Evolutionary conservation across 2,329 filamentous ascomycete species (phyloP), one percentile per base, ranked within the genome.

Genomic region (Myotisia sp.): DNA sequence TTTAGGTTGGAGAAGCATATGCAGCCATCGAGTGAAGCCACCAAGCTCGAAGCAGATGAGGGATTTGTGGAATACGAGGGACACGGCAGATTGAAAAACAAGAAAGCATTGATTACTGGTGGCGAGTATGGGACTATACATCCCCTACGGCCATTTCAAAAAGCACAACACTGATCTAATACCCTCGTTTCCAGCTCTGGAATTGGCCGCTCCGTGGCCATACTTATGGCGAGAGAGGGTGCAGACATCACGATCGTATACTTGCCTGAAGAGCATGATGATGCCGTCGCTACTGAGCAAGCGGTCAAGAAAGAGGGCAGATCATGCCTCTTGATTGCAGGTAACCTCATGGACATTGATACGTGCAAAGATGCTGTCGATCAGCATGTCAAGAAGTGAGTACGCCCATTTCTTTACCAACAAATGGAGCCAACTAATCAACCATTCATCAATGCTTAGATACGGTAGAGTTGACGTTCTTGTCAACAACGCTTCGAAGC

Each of bases 401-500:
- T n/a, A n/a, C n/a, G n/a, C n/a, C n/a, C n/a, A n/a, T n/a, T n/a
- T n/a, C n/a, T n/a, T n/a, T n/a, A n/a, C n/a, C n/a, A n/a, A n/a
- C n/a, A n/a, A n/a, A n/a, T n/a, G n/a, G n/a, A n/a, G n/a, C n/a
- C n/a, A n/a, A n/a, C n/a, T n/a, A n/a, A n/a, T 9, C 29, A 22
- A 10, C 7, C 9, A n/a, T 26, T 14, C n/a, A n/a, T n/a, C n/a
- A n/a, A n/a, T n/a, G n/a, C n/a, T n/a, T 36, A 48, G 48, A 31
- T 64, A 54, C 38, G 59, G 61, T 17, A 53, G 45, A 16, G 49
- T 74, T 14, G 59, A 60, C 36, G 58, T 74, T 5, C 55, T 75
- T 2, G 65, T 74, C 39, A 74, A 74, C 50, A 74, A 75, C 47
- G 71, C 68, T 3, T 65, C 63, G 0, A 70, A 69, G 49, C 69